A percentile compares a stretch with the other conserved stretches of the same genome.
Conservation (phyloP, 164 flowering plant genomes). For the Tetracentron sinense region DNA sequence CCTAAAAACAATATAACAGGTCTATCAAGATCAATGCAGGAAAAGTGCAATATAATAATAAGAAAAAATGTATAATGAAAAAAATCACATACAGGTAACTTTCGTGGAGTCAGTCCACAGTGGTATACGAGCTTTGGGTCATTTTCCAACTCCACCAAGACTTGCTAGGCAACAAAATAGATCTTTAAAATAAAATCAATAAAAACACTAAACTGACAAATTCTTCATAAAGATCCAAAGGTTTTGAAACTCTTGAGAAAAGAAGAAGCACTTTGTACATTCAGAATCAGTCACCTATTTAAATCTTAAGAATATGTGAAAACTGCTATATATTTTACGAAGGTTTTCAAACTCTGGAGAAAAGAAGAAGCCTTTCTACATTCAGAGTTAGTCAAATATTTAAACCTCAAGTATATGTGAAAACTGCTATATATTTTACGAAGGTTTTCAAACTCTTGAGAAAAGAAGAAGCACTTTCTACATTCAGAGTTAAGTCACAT, state of each 20-base stretch:
- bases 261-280: not conserved
- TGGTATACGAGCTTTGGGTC: constrained; percentile 96
- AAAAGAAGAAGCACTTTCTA: not conserved
- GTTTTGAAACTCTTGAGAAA: not conserved
- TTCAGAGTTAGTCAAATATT: too few relatives aligned
- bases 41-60: not conserved
- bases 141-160: constrained; percentile 68
- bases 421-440: too few relatives aligned
- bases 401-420: too few relatives aligned
- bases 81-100: constrained; percentile 71
- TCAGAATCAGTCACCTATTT: not conserved
- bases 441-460: not conserved
- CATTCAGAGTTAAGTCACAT: not conserved
- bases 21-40: constrained; percentile 1
- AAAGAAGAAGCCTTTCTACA: too few relatives aligned
- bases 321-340: too few relatives aligned
- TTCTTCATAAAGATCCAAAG: not conserved
- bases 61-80: not conserved
- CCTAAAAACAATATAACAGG: constrained; percentile 43
- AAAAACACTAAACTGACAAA: not conserved
- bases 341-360: too few relatives aligned
- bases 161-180: constrained; percentile 45
- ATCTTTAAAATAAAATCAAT: not conserved
- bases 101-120: constrained; percentile 92
- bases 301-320: not conserved